Conservation (phyloP, 2,329 filamentous ascomycete species). For the Torrubiellomyces zombiae region DNA sequence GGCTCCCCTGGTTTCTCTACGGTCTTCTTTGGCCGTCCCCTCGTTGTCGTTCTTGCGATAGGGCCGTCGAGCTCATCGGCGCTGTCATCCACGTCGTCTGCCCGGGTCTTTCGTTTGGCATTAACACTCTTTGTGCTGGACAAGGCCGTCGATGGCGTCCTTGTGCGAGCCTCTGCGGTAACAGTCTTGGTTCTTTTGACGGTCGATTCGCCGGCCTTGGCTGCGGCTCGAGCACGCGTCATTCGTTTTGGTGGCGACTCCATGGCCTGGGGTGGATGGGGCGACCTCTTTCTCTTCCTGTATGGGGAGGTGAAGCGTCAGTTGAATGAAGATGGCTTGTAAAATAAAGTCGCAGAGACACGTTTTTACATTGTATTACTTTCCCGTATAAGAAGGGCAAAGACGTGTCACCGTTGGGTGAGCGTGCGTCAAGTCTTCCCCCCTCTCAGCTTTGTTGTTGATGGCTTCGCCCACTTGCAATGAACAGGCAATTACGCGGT, state of each 20-base stretch:
- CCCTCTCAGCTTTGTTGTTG: constrained; percentile 10
- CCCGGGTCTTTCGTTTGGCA: constrained; percentile 32
- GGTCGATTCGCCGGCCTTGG: constrained; percentile 21
- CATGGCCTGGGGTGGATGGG: no score
- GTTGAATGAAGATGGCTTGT: no score
- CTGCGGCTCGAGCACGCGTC: constrained; percentile 32
- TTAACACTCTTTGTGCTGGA: constrained; percentile 17
- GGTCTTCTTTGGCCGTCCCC: constrained; percentile 26
- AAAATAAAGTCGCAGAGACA: no score
- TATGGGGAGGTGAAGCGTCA: no score
- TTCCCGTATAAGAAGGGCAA: no score
- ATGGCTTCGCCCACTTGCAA: constrained; percentile 1
- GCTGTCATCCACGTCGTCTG: constrained; percentile 34
- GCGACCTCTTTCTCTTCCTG: no score
- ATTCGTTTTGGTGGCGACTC: constrained; percentile 44
- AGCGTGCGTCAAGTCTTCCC: no score
- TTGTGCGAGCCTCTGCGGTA: constrained; percentile 32
- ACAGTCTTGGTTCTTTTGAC: constrained; percentile 26
- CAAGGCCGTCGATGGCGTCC: constrained; percentile 16
- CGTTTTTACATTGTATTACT: no score
- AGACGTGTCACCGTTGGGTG: no score
- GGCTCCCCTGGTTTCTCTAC: constrained; percentile 10
- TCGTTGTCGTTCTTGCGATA: constrained; percentile 20
- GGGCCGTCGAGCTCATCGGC: constrained; percentile 17
- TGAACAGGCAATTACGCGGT: no score